Evolutionary conservation across 306 rosid species (phyloP).

Genomic region (Quercus rubra): DNA sequence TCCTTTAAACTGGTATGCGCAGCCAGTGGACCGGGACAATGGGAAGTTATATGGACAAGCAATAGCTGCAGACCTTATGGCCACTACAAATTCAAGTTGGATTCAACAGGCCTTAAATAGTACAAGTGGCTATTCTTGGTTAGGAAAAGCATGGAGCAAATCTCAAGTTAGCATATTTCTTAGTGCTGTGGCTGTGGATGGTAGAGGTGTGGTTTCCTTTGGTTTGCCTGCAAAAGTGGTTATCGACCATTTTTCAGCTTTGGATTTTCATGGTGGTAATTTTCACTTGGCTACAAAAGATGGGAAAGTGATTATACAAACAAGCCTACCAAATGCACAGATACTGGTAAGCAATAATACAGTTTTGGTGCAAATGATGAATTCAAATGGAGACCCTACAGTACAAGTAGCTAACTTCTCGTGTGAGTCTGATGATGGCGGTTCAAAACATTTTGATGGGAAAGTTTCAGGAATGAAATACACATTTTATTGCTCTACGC

Average conservation of each 20-base stretch:
- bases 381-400: neutral
- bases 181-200: slow-evolving; percentile 11
- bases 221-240: slow-evolving; percentile 12
- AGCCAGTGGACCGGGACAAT: slow-evolving; percentile 6
- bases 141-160: slow-evolving; percentile 7
- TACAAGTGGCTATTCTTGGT: slow-evolving; percentile 7
- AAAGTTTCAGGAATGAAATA: neutral
- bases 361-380: neutral
- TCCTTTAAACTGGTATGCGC: slow-evolving; percentile 1
- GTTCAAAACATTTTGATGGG: neutral
- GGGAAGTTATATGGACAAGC: slow-evolving; percentile 17
- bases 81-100: slow-evolving; percentile 17
- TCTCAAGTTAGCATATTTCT: slow-evolving; percentile 10
- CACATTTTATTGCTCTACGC: slow-evolving; percentile 4
- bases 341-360: neutral
- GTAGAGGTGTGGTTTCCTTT: slow-evolving; percentile 24
- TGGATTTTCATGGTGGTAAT: slow-evolving; percentile 19
- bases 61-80: neutral
- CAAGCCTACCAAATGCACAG: slow-evolving; percentile 3
- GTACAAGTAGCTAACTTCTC: neutral
- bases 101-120: slow-evolving; percentile 21
- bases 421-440: neutral
- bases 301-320: slow-evolving; percentile 11
- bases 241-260: neutral
- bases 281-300: slow-evolving; percentile 20